Percentiles rank a stretch among this genome's conserved stretches.
phyloP scores from a whole-genome alignment of 148 eudicot species.

The Fallopia convolvulus region DNA sequence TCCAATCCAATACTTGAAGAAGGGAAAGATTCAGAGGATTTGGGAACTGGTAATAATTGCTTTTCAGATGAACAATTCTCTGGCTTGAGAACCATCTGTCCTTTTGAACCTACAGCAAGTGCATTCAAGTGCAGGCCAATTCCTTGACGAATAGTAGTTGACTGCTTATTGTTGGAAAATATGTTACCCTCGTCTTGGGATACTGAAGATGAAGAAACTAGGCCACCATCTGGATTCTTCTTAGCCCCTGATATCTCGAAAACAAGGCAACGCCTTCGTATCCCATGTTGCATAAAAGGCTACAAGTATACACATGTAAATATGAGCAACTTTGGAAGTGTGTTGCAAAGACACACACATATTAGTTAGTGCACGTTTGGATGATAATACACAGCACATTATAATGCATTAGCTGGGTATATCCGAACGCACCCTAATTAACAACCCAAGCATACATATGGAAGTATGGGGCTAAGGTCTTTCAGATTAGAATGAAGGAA shows the following conservation, averaged over 20 bases:
- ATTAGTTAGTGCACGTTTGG: background rate
- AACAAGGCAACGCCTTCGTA: constrained; percentile 81
- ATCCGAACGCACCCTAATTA: no score
- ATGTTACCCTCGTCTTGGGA: constrained; percentile 27
- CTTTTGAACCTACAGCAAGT: constrained; percentile 60
- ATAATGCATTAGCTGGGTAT: no score
- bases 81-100: constrained; percentile 25
- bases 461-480: background rate
- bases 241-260: constrained; percentile 64
- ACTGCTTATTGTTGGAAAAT: constrained; percentile 24
- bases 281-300: constrained; percentile 53
- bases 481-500: background rate
- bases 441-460: background rate
- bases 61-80: constrained; percentile 29
- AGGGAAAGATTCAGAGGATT: constrained; percentile 17
- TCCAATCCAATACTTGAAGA: constrained; percentile 13
- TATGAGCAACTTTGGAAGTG: background rate
- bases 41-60: constrained; percentile 21
- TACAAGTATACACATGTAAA: constrained; percentile 20
- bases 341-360: background rate
- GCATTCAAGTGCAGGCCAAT: constrained; percentile 95
- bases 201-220: constrained; percentile 29
- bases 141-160: constrained; percentile 41
- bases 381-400: no score
- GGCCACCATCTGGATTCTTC: constrained; percentile 36